Evolutionary conservation across 1,139 yeast species (phyloP), one percentile per base, ranked within the genome.

Genomic region (Lodderomyces theae): DNA sequence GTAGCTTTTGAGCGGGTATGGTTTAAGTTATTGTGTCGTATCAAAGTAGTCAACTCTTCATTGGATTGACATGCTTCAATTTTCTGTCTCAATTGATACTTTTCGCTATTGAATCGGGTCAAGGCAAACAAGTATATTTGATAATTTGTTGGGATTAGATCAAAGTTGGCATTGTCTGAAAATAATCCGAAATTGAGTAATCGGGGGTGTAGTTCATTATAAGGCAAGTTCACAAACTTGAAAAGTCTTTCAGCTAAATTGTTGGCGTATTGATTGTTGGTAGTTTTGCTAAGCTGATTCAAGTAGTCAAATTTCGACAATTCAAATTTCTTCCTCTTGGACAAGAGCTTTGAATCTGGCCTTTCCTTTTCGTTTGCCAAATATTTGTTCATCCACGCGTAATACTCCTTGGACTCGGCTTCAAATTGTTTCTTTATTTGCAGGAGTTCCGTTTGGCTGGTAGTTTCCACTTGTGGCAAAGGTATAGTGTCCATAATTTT

Each of bases 351-450:
- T 56, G 77, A 76, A 45, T 82, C 87, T 0, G 77, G 74, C 43
- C 81, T 70, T 29, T 73, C 75, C 47, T 80, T 81, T 44, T 83
- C 87, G 49, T 81, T 80, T 7, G 87, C 70, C 35, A 85, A 62
- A 49, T 82, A 80, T 46, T 84, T 77, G 39, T 84, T 77, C 33
- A 84, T 63, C 89, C 92, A 86, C 30, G 77, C 76, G 55, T 87
- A 86, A 57, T 78, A 87, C 41, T 82, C 88, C 45, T 81, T 77
- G 1, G 89, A 79, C 46, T 80, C 84, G 39, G 77, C 84, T 52
- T 86, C 94, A 58, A 86, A 86, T 34, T 70, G 75, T 42, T 79
- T 75, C 51, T 73, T 76, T 38, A 69, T 43, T 15, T 42, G 45
- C 13, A 40, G 38, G 24, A 57, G 38, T 37, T 60, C 64, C 30